Evolutionary conservation across 345 rosid species (phyloP), one percentile per base, ranked within the genome.

Genomic region (Laguncularia racemosa): DNA sequence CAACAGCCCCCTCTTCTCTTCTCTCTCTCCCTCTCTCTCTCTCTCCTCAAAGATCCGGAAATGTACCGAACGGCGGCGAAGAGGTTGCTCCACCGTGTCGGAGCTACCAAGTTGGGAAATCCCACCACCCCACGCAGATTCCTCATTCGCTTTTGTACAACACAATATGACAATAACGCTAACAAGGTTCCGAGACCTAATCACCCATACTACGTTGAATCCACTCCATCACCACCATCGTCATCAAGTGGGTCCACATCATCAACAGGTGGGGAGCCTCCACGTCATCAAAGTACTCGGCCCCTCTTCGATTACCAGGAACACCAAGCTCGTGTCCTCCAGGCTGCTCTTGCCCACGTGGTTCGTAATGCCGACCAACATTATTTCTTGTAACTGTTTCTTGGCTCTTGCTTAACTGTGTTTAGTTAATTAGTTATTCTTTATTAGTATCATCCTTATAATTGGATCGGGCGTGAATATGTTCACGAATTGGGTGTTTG

Each of bases 291-390:
- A 68, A 72, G 80, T 56, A 71, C 72, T 74, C 69, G 70, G 15
- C 90, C 83, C 2, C 63, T 69, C 40, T 77, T 63, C 20, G 89
- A 71, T 59, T 86, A 82, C 59, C 79, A 77, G 61, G 89, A 81
- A 20, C 93, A 91, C 77, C 95, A 84, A 62, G 82, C 81, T 57
- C 83, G 93, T 48, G 82, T 91, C 46, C 95, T 88, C 44, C 68
- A 70, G 46, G 87, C 96, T 53, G 82, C 98, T 43, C 83, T 91
- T 14, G 86, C 69, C 16, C 95, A 88, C 69, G 98, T 84, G 81
- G 97, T 91, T 13, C 0, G 89, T 66, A 16, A 33, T 33, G 9
- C 40, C 1, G 28, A 16, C 19, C 61, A 47, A 26, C 53, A 46
- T 23, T 44, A 45, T 47, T 12, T 46, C 14, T 16, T 20, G 51